These are phyloP conservation scores for Barbatosphaeria neglecta DNA, from an alignment of 495 filamentous ascomycete species.

Conservation along the genomic window DNA sequence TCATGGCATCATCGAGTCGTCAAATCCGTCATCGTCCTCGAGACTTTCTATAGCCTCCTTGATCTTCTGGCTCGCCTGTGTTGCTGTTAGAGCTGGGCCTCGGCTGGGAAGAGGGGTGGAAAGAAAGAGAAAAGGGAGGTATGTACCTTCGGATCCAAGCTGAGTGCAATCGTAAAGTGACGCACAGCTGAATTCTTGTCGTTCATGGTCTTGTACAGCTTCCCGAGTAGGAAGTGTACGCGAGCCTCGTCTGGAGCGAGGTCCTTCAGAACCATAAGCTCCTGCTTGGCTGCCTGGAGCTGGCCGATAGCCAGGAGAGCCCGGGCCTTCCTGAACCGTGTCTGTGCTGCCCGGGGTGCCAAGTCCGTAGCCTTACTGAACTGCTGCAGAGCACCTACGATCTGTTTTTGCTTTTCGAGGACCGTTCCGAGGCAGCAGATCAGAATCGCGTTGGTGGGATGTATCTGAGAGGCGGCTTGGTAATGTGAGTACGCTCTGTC, in stretches of 20 bases:
- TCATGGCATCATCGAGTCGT: constrained; percentile 48
- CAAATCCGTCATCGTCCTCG: constrained; percentile 73
- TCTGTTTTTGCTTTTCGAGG: constrained; percentile 75
- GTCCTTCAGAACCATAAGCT: constrained; percentile 75
- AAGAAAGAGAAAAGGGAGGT: neutral
- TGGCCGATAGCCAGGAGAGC: constrained; percentile 69
- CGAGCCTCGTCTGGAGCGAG: constrained; percentile 89
- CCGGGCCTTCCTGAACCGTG: constrained; percentile 85
- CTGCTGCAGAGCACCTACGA: constrained; percentile 60
- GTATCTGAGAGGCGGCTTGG: constrained; percentile 70
- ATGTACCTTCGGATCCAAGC: constrained; percentile 88
- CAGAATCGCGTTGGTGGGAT: constrained; percentile 81
- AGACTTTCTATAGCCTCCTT: constrained; percentile 86
- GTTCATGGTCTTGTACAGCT: constrained; percentile 67
- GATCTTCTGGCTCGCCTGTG: constrained; percentile 75
- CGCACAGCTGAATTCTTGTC: constrained; percentile 74
- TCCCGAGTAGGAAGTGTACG: constrained; percentile 86
- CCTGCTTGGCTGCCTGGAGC: constrained; percentile 55
- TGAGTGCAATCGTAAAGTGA: constrained; percentile 87
- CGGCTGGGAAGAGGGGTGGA: too few species aligned
- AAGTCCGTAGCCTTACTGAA: constrained; percentile 72
- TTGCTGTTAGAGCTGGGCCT: neutral
- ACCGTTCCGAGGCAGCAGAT: constrained; percentile 85
- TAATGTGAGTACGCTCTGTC: constrained; percentile 87
- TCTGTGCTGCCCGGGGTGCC: constrained; percentile 67